Evolutionary conservation across 805 yeast species (phyloP).

Genomic region (Sporopachydermia quercuum): DNA sequence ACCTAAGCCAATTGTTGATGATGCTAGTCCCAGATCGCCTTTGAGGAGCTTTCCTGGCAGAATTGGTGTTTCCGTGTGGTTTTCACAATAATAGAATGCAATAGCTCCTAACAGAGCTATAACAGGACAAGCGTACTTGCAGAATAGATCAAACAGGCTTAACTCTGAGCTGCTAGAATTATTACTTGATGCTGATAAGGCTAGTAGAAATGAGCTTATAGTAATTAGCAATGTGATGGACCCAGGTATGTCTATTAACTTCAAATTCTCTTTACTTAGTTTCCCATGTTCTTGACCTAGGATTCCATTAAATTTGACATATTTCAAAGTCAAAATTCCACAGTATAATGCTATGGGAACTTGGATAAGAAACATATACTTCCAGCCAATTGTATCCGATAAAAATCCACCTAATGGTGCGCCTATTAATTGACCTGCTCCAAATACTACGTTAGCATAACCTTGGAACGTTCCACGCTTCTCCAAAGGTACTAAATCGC

Average conservation of each 20-base stretch:
- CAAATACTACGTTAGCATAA: constrained; percentile 58
- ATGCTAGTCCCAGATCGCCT: neutral
- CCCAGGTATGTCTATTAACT: neutral
- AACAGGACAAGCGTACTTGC: neutral
- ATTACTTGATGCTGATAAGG: neutral
- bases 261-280: neutral
- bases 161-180: neutral
- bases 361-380: constrained; percentile 28
- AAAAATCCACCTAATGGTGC: constrained; percentile 49
- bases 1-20: neutral
- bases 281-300: too few relatives aligned
- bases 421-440: constrained; percentile 63
- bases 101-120: neutral
- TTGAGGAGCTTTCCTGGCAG: neutral
- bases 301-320: neutral
- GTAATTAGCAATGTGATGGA: neutral
- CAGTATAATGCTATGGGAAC: constrained; percentile 18
- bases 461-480: constrained; percentile 51
- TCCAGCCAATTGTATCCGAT: constrained; percentile 46
- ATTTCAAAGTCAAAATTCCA: neutral
- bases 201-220: neutral
- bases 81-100: neutral
- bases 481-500: constrained; percentile 23
- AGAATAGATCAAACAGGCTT: neutral
- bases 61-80: neutral